Conservation (phyloP, 1,284 basidiomycete genomes). For the Trichosporon sp. region DNA sequence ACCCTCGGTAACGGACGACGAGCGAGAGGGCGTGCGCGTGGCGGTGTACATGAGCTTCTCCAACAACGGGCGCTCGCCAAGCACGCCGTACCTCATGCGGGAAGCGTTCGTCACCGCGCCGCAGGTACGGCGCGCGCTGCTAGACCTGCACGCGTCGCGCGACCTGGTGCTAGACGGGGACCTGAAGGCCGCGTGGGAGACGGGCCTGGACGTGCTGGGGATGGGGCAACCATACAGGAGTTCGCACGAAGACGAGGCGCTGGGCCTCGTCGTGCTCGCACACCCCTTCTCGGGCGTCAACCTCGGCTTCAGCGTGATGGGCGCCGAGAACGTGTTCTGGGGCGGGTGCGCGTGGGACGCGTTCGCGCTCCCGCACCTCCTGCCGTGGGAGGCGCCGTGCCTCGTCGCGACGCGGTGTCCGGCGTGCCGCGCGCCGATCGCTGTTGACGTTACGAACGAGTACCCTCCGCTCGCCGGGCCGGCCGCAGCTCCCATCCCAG, state of each 20-base stretch:
- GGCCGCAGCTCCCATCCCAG: no score
- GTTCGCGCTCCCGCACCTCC: constrained; percentile 5
- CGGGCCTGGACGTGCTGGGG: background rate
- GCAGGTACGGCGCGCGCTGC: background rate
- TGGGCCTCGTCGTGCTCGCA: constrained; percentile 6
- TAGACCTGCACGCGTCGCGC: background rate
- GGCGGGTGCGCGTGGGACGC: constrained; percentile 13
- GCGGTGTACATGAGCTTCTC: constrained; percentile 7
- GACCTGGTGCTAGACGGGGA: background rate
- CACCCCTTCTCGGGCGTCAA: constrained; percentile 12
- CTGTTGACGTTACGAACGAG: background rate
- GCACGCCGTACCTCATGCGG: background rate
- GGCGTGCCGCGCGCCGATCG: background rate
- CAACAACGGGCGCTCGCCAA: background rate
- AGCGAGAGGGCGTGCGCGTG: constrained; percentile 5
- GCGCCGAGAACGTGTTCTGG: background rate
- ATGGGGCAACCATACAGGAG: background rate
- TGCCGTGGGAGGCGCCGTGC: background rate
- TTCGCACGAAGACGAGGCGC: background rate
- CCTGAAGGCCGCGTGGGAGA: background rate
- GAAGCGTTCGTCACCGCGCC: background rate
- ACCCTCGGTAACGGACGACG: background rate
- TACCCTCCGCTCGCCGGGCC: background rate
- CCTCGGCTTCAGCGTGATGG: constrained; percentile 16
- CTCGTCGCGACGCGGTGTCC: constrained; percentile 12